A percentile compares a stretch with the other conserved stretches of the same genome.
Evolutionary conservation across 2,329 filamentous ascomycete genomes (phyloP).

Genomic region (Sclerotinia minor): DNA sequence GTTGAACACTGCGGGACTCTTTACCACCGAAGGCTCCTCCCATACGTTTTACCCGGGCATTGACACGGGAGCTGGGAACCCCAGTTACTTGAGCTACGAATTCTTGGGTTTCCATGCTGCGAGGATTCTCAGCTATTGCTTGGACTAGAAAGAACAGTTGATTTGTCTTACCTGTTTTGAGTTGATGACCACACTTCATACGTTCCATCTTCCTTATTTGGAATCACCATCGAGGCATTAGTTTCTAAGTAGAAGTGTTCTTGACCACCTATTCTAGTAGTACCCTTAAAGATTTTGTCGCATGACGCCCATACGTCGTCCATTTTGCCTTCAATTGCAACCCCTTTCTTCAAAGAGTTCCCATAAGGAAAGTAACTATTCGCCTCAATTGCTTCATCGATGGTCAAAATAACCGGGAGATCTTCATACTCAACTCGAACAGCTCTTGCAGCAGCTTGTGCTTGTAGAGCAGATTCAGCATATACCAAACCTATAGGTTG

Average conservation of each 20-base stretch:
- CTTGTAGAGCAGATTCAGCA: slow-evolving; percentile 73
- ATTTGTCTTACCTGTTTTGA: slow-evolving; percentile 65
- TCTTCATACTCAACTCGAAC: slow-evolving; percentile 90
- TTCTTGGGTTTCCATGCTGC: slow-evolving; percentile 75
- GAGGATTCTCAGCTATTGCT: neutral
- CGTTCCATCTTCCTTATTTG: slow-evolving; percentile 86
- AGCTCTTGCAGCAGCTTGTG: slow-evolving; percentile 75
- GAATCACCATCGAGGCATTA: slow-evolving; percentile 78
- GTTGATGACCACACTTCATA: slow-evolving; percentile 92
- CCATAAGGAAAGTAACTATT: slow-evolving; percentile 84
- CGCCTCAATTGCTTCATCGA: slow-evolving; percentile 87
- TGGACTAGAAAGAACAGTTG: neutral
- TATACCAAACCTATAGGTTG: slow-evolving; percentile 89
- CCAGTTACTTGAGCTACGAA: slow-evolving; percentile 82
- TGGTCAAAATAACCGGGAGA: slow-evolving; percentile 81
- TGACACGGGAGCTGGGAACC: slow-evolving; percentile 83
- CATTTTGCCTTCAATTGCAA: slow-evolving; percentile 62
- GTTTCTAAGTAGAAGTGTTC: slow-evolving; percentile 98
- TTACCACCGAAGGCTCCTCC: slow-evolving; percentile 95
- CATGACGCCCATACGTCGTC: slow-evolving; percentile 34
- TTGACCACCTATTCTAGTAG: slow-evolving; percentile 85
- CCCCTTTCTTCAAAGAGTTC: slow-evolving; percentile 78
- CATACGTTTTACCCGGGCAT: slow-evolving; percentile 85
- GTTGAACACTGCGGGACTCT: slow-evolving; percentile 79
- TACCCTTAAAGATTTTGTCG: slow-evolving; percentile 62